Evolutionary conservation across 129 eudicot species (phyloP), one percentile per base, ranked within the genome.

Genomic region (Centaurea solstitialis): DNA sequence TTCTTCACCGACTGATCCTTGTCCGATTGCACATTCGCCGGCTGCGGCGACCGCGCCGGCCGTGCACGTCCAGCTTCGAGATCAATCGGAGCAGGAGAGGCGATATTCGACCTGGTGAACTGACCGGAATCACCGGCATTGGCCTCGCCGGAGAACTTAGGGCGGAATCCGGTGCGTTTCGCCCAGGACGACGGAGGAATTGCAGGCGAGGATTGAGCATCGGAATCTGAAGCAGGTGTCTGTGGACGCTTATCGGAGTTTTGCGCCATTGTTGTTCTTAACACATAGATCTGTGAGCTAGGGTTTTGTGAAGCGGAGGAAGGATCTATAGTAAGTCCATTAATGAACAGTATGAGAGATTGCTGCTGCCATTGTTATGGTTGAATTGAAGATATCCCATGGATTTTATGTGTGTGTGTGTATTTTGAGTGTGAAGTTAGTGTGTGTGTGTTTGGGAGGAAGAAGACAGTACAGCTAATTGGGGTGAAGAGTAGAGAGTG

Each of bases 101-200:
- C 87, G 83, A 70, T 82, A 28, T 89, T 91, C n/a, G 65, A 73
- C 5, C 74, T 3, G 9, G 70, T 33, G 64, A 87, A 76, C 72
- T 61, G 88, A 5, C 91, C 94, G 35, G 94, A 92, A 50, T 90
- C 86, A 45, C 64, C 72, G 26, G 92, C 89, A 82, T 80, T 87
- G 71, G 93, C 76, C 86, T 92, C 97, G n/a, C 97, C 97, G 74
- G 97, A 92, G 86, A 90, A 92, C 50, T 86, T 92, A 3, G 97
- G 97, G 13, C 88, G 90, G 82, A 90, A 92, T 2, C 94, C 94
- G 72, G 97, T 92, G 50, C 86, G 86, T 77, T 92, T 92, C 0
- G 97, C 97, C 97, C 97, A 92, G 0, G 97, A 80, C 0, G 93
- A 76, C 12, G 93, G 93, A 78, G 93, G 97, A 89, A 90, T 85